These are phyloP conservation scores for Prillingera fragicola DNA, from an alignment of 1,284 basidiomycete genomes.

Conservation along the genomic window DNA sequence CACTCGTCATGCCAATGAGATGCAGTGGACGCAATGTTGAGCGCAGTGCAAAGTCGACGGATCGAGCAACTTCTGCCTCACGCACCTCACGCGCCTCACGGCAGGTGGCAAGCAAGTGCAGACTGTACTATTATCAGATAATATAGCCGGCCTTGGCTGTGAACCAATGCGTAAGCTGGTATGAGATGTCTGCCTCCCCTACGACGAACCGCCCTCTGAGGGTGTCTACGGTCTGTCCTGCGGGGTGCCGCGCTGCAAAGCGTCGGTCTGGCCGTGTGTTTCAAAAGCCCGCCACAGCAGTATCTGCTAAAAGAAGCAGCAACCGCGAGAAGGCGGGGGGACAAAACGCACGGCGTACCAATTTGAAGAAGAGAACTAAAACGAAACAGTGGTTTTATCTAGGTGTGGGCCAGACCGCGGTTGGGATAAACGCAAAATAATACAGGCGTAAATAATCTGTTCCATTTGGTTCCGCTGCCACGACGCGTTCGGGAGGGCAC, in stretches of 20 bases:
- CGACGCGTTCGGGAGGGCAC: background rate
- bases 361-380: constrained; percentile 2
- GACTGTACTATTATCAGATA: too few species aligned
- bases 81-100: too few species aligned
- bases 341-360: constrained; percentile 5
- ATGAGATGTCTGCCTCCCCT: constrained; percentile 15
- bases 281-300: constrained; percentile 6
- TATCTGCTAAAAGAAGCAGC: background rate
- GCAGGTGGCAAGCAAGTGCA: too few species aligned
- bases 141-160: too few species aligned
- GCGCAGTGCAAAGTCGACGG: too few species aligned
- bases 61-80: too few species aligned
- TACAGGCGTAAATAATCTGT: background rate
- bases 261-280: constrained; percentile 11
- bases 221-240: constrained; percentile 12
- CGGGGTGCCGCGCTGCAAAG: constrained; percentile 11
- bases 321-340: background rate
- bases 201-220: constrained; percentile 10
- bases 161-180: background rate
- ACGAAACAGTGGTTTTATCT: background rate
- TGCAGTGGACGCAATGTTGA: too few species aligned
- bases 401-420: background rate
- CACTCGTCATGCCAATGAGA: too few species aligned
- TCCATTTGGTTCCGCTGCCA: too few species aligned
- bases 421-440: background rate